A percentile compares a stretch with the other conserved stretches of the same genome.
phyloP scores from a whole-genome alignment of 306 rosid genomes.

The Sindora glabra region DNA sequence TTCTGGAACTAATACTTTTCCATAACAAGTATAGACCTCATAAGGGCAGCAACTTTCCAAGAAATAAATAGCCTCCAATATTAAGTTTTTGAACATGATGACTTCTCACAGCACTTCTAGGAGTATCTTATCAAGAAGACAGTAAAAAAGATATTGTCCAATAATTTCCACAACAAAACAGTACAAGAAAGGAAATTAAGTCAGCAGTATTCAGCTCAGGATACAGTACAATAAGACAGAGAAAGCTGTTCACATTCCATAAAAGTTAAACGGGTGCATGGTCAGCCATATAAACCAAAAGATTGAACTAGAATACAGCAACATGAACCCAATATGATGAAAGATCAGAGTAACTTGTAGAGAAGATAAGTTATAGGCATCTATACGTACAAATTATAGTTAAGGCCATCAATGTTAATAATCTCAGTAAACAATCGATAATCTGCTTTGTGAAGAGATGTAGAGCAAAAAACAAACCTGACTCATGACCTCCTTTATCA shows the following conservation, averaged over 20 bases:
- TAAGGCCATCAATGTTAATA: background rate
- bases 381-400: background rate
- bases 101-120: background rate
- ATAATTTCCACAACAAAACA: no score
- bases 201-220: background rate
- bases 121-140: background rate
- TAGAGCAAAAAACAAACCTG: conserved; percentile 55
- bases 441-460: background rate
- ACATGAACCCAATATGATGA: background rate
- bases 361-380: background rate
- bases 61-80: background rate
- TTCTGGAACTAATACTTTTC: no score
- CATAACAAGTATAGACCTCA: no score
- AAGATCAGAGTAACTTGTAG: background rate
- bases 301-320: background rate
- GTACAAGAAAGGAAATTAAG: no score
- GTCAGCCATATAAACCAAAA: background rate
- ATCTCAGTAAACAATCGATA: background rate
- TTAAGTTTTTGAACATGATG: conserved; percentile 4
- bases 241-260: background rate
- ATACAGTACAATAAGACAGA: background rate
- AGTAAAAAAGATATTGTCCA: no score
- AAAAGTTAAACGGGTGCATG: background rate
- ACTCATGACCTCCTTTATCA: conserved; percentile 90
- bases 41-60: background rate